phyloP scores from a whole-genome alignment of 2,329 filamentous ascomycete species.

The Sclerotinia sclerotiorum region DNA sequence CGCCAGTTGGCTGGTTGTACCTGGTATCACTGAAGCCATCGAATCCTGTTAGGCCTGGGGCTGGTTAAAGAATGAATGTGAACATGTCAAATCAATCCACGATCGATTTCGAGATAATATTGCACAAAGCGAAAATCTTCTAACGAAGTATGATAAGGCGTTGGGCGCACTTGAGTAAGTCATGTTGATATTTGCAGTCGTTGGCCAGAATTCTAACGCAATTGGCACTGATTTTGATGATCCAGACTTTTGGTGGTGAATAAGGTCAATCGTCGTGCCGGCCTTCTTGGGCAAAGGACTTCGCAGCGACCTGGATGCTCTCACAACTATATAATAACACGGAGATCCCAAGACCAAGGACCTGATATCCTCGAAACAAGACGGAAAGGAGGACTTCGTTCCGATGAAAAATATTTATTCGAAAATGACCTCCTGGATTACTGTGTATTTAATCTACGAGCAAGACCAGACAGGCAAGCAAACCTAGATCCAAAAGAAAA shows the following conservation, averaged over 20 bases:
- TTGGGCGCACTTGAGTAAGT: constrained; percentile 2
- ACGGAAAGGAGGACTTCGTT: neutral
- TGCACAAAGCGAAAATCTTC: neutral
- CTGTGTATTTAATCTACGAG: neutral
- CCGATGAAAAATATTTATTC: neutral
- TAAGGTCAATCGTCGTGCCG: neutral
- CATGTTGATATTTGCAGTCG: neutral
- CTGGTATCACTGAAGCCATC: neutral
- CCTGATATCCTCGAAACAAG: no score
- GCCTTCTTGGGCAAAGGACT: accelerated
- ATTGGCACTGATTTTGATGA: neutral
- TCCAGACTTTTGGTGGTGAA: neutral
- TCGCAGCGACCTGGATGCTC: constrained; percentile 10
- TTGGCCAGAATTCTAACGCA: no score
- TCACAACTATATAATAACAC: neutral
- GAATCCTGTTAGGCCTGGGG: neutral
- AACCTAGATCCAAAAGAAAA: neutral
- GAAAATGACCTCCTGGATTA: neutral
- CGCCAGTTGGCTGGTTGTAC: neutral
- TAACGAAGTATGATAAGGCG: neutral
- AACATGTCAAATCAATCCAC: neutral
- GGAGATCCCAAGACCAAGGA: neutral
- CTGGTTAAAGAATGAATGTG: neutral
- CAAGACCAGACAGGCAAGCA: neutral
- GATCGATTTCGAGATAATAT: constrained; percentile 6